Percentiles rank a stretch among this genome's conserved stretches.
phyloP scores from a whole-genome alignment of 1,284 basidiomycete genomes.

The Phenoliferia sp. region DNA sequence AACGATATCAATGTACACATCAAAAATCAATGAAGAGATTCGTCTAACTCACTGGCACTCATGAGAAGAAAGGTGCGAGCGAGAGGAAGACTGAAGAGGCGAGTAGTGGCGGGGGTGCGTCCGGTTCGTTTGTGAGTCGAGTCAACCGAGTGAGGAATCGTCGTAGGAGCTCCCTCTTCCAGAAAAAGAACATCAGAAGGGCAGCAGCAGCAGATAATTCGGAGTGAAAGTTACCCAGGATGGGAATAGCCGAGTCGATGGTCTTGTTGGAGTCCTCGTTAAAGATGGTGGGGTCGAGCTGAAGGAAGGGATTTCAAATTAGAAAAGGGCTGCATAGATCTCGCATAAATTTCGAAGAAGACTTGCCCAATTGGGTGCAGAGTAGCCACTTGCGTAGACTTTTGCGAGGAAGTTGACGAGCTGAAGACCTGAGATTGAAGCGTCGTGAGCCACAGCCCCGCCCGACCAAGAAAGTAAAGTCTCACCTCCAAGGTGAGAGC shows the following conservation, averaged over 20 bases:
- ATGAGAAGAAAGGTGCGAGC: slow-evolving; percentile 18
- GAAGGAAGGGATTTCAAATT: too few species aligned
- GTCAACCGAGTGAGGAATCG: not conserved
- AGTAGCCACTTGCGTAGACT: not conserved
- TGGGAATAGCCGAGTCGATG: not conserved
- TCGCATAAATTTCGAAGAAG: too few species aligned
- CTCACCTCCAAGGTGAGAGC: not conserved
- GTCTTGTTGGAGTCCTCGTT: not conserved
- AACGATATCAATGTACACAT: not conserved
- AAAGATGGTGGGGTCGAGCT: not conserved
- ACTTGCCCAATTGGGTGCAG: not conserved
- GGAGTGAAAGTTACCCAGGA: not conserved
- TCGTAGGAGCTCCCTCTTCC: not conserved
- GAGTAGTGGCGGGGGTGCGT: not conserved
- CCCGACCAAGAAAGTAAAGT: not conserved
- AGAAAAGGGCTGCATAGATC: too few species aligned
- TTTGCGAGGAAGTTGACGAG: not conserved
- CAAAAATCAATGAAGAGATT: not conserved
- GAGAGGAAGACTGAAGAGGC: slow-evolving; percentile 23
- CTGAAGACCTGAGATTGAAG: not conserved
- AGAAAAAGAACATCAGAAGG: not conserved
- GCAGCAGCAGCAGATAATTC: too few species aligned
- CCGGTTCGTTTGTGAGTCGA: not conserved
- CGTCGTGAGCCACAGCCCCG: not conserved
- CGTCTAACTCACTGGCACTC: slow-evolving; percentile 20